Conservation (phyloP, 176 grass and related monocot genomes). For the Bromus sterilis region DNA sequence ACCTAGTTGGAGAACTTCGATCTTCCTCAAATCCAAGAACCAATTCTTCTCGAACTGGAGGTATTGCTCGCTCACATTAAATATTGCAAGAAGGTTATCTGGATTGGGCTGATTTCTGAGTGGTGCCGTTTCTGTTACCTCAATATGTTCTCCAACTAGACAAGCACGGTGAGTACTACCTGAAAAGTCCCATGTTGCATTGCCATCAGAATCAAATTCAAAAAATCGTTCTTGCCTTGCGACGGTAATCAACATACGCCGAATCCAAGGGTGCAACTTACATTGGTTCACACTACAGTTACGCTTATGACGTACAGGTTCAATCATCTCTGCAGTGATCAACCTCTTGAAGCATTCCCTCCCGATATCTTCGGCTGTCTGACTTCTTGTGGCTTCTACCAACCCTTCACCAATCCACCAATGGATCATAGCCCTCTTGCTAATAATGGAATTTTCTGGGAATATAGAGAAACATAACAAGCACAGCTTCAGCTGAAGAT, state of each 20-base stretch:
- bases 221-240: constrained; percentile 45
- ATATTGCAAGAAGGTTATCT: constrained; percentile 23
- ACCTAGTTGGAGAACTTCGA: constrained; percentile 43
- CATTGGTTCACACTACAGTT: constrained; percentile 21
- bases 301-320: constrained; percentile 25
- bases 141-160: constrained; percentile 15
- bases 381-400: constrained; percentile 22
- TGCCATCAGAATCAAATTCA: constrained; percentile 41
- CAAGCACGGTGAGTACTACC: constrained; percentile 28
- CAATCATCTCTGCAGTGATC: constrained; percentile 29
- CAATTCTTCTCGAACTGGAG: constrained; percentile 41
- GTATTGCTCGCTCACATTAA: constrained; percentile 47
- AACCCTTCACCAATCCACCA: constrained; percentile 71
- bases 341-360: constrained; percentile 31
- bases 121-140: not conserved
- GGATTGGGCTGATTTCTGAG: not conserved
- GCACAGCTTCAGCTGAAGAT: constrained; percentile 43
- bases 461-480: constrained; percentile 55
- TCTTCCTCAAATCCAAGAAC: constrained; percentile 35
- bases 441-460: constrained; percentile 54
- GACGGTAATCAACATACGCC: constrained; percentile 36
- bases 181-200: constrained; percentile 24
- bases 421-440: constrained; percentile 52
- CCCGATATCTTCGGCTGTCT: constrained; percentile 25
- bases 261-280: constrained; percentile 43